Base-by-base conservation (phyloP, 352 stramenopile genomes). In the Vaucheria bursata region DNA sequence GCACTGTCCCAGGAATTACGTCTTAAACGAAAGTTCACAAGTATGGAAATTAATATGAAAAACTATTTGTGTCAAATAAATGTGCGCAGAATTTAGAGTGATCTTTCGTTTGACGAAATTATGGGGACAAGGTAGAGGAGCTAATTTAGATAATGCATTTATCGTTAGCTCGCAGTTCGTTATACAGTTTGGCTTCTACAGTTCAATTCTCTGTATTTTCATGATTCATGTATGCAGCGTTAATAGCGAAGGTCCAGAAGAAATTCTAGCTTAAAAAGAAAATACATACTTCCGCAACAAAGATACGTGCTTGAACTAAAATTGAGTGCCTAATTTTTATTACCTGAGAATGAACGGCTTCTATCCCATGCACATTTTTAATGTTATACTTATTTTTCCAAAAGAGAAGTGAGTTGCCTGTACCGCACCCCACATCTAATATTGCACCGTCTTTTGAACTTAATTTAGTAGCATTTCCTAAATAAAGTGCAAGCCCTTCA, bases 341-440 rank as follows among this genome's bases (percentile, higher is more conserved):
- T 50, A 69, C 59, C 59, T 69, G 59, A 34, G 4, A 69, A 69
- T 6, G 59, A 6, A 69, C 59, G 8, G 18, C 18, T 38, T 69
- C 59, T 34, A 69, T 4, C 4, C 29, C 59, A 8, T 8, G 5
- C 5, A 69, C 59, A 38, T 29, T 69, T 8, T 38, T 6, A 6
- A 69, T 29, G 18, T 29, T 29, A 38, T 38, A 69, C 5, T 4
- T 8, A 34, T 18, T 34, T 18, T 29, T 6, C 59, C 59, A 69
- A 18, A 38, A 8, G 6, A 69, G 59, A 6, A 69, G 59, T 29
- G 59, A 69, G 59, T 69, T 29, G 18, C 59, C 59, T 8, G 59
- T 29, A 38, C 59, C 59, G 18, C 59, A 69, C 8, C 4, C 59
- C 8, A 69, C 59, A 38, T 69, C 59, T 34, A 69, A 29, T 8